Percentiles rank a stretch among this genome's conserved stretches.
phyloP scores from a whole-genome alignment of 2,329 filamentous ascomycete species.

The Verruconis gallopava region DNA sequence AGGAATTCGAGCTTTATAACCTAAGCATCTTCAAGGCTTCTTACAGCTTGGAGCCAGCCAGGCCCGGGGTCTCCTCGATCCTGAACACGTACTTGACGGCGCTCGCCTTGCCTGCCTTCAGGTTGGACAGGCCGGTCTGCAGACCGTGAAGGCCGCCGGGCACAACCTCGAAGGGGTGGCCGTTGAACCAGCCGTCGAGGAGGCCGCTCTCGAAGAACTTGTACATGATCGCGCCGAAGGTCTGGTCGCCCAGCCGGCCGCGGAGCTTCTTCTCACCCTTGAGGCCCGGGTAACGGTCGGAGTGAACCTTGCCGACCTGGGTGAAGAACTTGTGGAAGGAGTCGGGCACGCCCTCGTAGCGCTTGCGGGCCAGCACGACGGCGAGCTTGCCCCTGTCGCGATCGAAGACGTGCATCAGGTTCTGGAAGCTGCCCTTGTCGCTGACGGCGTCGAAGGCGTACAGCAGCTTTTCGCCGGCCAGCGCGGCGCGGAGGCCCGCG shows the following conservation, averaged over 20 bases:
- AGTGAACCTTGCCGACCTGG: background rate
- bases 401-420: constrained; percentile 27
- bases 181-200: constrained; percentile 36
- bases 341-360: constrained; percentile 4
- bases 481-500: constrained; percentile 30
- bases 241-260: constrained; percentile 14
- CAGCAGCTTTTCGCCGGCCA: constrained; percentile 30
- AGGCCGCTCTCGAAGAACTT: constrained; percentile 33
- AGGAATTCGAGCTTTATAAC: too few relatives aligned
- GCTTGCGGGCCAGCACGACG: constrained; percentile 29
- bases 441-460: constrained; percentile 47
- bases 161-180: constrained; percentile 40
- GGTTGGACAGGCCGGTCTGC: constrained; percentile 38
- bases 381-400: constrained; percentile 24
- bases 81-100: constrained; percentile 52
- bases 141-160: constrained; percentile 42
- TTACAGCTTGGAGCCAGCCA: constrained; percentile 1
- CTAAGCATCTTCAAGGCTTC: too few relatives aligned
- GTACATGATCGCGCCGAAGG: constrained; percentile 35
- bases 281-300: background rate
- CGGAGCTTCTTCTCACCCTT: constrained; percentile 6
- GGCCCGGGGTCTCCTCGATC: constrained; percentile 34
- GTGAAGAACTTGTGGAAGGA: constrained; percentile 4
- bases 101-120: constrained; percentile 48
- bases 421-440: constrained; percentile 37